Conservation (phyloP, 192 early-diverging fungal genomes). For the Umbelopsis sp. region DNA sequence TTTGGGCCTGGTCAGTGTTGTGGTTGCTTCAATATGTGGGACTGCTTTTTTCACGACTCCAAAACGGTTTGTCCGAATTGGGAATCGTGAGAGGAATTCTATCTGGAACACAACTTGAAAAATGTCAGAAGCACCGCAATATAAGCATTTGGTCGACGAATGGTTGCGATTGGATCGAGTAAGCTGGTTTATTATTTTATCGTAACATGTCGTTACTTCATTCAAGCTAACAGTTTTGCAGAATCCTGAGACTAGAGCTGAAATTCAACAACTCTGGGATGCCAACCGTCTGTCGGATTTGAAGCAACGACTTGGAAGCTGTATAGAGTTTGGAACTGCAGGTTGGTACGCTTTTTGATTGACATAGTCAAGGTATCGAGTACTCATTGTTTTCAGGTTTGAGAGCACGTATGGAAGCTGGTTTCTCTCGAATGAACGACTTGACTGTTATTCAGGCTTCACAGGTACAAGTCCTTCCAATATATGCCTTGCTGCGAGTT, state of each 20-base stretch:
- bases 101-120: background rate
- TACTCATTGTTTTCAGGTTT: constrained; percentile 52
- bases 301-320: constrained; percentile 53
- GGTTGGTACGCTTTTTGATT: constrained; percentile 39
- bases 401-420: constrained; percentile 91
- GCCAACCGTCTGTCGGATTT: constrained; percentile 53
- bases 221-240: constrained; percentile 14
- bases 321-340: constrained; percentile 87
- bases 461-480: constrained; percentile 53
- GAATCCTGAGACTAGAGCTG: constrained; percentile 63
- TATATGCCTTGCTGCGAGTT: background rate
- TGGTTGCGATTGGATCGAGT: constrained; percentile 62
- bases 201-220: background rate
- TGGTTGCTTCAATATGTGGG: background rate
- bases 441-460: constrained; percentile 92
- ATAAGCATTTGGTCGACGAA: constrained; percentile 45
- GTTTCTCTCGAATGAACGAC: constrained; percentile 91
- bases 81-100: background rate
- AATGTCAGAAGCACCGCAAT: background rate
- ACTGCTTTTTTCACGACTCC: background rate
- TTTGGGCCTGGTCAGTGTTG: background rate
- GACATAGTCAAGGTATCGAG: background rate
- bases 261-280: constrained; percentile 54
- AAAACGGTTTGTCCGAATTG: background rate
- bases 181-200: background rate